Percentiles rank a stretch among this genome's conserved stretches.
Conservation (phyloP, 2,329 filamentous ascomycete species). For the Phoma sp. region DNA sequence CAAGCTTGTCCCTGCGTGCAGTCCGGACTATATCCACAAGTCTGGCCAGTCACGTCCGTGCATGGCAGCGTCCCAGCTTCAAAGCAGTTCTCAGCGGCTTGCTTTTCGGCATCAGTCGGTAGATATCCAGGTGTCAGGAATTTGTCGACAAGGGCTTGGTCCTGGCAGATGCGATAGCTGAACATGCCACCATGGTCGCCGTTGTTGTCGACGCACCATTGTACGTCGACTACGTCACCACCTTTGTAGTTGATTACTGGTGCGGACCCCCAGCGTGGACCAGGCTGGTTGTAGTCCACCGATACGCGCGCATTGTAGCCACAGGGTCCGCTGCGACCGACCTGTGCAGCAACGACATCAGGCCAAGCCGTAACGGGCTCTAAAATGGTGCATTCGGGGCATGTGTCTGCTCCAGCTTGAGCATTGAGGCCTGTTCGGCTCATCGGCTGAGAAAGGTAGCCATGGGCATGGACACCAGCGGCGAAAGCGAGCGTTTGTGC, state of each 20-base stretch:
- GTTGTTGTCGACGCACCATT: constrained; percentile 45
- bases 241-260: constrained; percentile 40
- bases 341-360: constrained; percentile 33
- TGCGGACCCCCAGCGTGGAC: constrained; percentile 36
- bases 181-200: constrained; percentile 47
- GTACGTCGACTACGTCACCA: constrained; percentile 39
- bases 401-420: constrained; percentile 40
- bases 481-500: constrained; percentile 28
- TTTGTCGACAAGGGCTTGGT: constrained; percentile 42
- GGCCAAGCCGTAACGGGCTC: constrained; percentile 45
- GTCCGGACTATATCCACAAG: constrained; percentile 39
- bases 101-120: constrained; percentile 44
- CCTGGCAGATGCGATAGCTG: constrained; percentile 43
- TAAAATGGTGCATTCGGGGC: constrained; percentile 45
- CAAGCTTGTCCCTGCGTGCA: constrained; percentile 38
- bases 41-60: constrained; percentile 41
- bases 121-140: constrained; percentile 39
- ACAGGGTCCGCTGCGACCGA: constrained; percentile 42
- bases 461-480: constrained; percentile 34
- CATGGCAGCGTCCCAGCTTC: constrained; percentile 35
- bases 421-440: constrained; percentile 44
- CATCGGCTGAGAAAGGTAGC: constrained; percentile 42
- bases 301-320: constrained; percentile 46
- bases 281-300: constrained; percentile 45
- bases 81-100: constrained; percentile 44